phyloP scores from a whole-genome alignment of 345 rosid species.

The Camelina laxa region DNA sequence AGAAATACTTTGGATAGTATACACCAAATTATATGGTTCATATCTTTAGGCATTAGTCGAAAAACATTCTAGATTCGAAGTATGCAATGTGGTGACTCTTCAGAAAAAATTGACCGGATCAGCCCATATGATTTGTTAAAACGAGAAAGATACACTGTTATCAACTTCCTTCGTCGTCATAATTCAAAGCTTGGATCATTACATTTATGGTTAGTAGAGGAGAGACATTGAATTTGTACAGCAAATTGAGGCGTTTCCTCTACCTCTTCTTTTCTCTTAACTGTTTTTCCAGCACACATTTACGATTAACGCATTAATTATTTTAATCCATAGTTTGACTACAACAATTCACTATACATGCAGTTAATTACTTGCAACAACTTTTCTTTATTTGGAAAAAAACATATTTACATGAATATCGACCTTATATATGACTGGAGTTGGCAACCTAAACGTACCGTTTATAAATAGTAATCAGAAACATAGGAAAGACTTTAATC shows the following conservation, averaged over 20 bases:
- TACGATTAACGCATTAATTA: not conserved
- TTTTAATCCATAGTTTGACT: slow-evolving; percentile 1
- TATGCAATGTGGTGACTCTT: no score
- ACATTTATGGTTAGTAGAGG: slow-evolving; percentile 18
- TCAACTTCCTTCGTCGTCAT: not conserved
- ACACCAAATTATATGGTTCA: no score
- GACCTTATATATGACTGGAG: not conserved
- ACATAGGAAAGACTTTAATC: slow-evolving; percentile 2
- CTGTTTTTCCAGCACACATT: slow-evolving; percentile 18
- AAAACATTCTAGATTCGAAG: no score
- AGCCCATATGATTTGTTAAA: no score
- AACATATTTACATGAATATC: slow-evolving; percentile 28
- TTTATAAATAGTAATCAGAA: not conserved
- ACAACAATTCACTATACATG: slow-evolving; percentile 5
- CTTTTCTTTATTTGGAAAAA: slow-evolving; percentile 10
- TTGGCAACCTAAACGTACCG: not conserved
- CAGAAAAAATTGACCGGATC: no score
- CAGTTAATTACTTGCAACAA: slow-evolving; percentile 22
- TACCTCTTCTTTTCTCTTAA: not conserved
- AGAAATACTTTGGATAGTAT: no score
- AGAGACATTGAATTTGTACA: slow-evolving; percentile 17
- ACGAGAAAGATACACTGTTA: no score
- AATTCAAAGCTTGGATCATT: not conserved
- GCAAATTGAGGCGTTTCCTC: slow-evolving; percentile 9
- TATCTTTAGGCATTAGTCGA: no score